These are phyloP conservation scores for barley (Hordeum vulgare) DNA, from an alignment of 176 grass and related monocot genomes.

Conservation along the genomic window MorexV3_pseudomolecules_assembly NC_058520.1:101293986-101294485, in stretches of 20 bases:
- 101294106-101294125: slow-evolving; percentile 52
- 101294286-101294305: slow-evolving; percentile 40
- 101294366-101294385: slow-evolving; percentile 47
- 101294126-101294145: slow-evolving; percentile 49
- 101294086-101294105: slow-evolving; percentile 64
- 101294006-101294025: slow-evolving; percentile 29
- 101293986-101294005: slow-evolving; percentile 26
- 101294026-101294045: slow-evolving; percentile 91
- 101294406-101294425: slow-evolving; percentile 79
- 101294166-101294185: slow-evolving; percentile 36
- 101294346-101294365: slow-evolving; percentile 30
- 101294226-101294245: slow-evolving; percentile 35
- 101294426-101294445: slow-evolving; percentile 60
- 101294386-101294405: slow-evolving; percentile 22
- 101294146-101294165: slow-evolving; percentile 50
- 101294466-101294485: slow-evolving; percentile 43
- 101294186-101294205: slow-evolving; percentile 38
- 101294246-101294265: slow-evolving; percentile 54
- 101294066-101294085: slow-evolving; percentile 56
- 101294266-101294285: slow-evolving; percentile 50
- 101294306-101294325: slow-evolving; percentile 52
- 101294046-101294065: slow-evolving; percentile 54
- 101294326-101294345: slow-evolving; percentile 57
- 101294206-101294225: slow-evolving; percentile 44
- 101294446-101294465: slow-evolving; percentile 60